Evolutionary conservation across 768 basidiomycete species (phyloP).

Genomic region (Baorangia bicolor): DNA sequence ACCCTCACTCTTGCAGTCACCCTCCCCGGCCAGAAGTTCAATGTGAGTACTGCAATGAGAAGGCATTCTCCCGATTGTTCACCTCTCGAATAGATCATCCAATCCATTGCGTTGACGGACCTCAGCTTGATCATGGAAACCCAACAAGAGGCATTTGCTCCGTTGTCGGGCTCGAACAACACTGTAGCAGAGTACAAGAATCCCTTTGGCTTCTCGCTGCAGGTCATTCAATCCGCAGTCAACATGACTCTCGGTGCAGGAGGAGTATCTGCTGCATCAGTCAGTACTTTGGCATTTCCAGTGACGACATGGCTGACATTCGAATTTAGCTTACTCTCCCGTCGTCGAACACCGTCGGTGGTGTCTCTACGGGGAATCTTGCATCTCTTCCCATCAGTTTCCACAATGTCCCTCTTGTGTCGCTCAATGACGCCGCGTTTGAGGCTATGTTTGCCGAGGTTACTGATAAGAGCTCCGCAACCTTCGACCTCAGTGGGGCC

Average conservation of each 20-base stretch:
- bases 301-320: neutral
- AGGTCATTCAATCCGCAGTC: conserved; percentile 56
- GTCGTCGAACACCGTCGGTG: conserved; percentile 46
- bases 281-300: conserved; percentile 27
- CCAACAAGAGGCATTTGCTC: conserved; percentile 55
- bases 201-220: conserved; percentile 74
- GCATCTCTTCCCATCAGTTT: conserved; percentile 60
- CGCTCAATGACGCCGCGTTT: conserved; percentile 56
- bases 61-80: neutral
- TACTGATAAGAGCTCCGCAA: conserved; percentile 45
- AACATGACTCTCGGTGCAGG: conserved; percentile 49
- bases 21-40: conserved; percentile 59
- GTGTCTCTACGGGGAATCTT: conserved; percentile 69
- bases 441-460: conserved; percentile 56
- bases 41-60: conserved; percentile 33
- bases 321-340: conserved; percentile 50
- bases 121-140: conserved; percentile 52
- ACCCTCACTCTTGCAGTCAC: conserved; percentile 59
- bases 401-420: conserved; percentile 51
- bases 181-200: conserved; percentile 64
- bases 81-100: conserved; percentile 46
- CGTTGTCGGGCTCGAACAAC: conserved; percentile 54
- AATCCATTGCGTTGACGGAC: conserved; percentile 60
- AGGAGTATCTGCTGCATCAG: conserved; percentile 53
- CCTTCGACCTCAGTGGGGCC: conserved; percentile 52